phyloP scores from a whole-genome alignment of 2,329 filamentous ascomycete genomes.

The Sporothrix euskadiensis region DNA sequence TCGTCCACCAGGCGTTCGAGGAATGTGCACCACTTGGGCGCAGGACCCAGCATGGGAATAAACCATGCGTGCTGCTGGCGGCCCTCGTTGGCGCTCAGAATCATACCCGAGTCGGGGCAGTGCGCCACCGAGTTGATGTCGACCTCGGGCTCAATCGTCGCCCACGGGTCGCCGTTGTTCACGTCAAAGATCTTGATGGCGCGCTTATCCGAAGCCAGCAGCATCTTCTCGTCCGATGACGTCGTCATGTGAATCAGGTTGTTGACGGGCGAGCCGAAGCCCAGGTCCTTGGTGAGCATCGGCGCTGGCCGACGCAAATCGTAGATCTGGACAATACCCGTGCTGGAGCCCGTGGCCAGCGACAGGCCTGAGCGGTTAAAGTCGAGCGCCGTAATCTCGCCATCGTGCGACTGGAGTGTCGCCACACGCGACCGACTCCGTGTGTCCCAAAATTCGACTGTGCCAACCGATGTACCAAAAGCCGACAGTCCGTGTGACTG shows the following conservation, averaged over 20 bases:
- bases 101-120: constrained; percentile 90
- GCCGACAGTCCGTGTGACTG: constrained; percentile 85
- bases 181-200: constrained; percentile 98
- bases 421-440: constrained; percentile 80
- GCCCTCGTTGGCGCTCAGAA: constrained; percentile 95
- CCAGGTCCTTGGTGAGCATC: constrained; percentile 88
- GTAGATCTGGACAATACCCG: constrained; percentile 84
- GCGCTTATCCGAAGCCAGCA: constrained; percentile 88
- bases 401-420: constrained; percentile 66
- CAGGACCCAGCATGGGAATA: constrained; percentile 62
- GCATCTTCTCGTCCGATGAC: constrained; percentile 76
- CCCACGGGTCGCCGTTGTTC: constrained; percentile 82
- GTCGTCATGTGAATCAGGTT: constrained; percentile 74
- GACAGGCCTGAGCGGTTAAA: constrained; percentile 84
- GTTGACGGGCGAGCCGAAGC: constrained; percentile 89
- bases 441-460: constrained; percentile 95
- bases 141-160: constrained; percentile 89
- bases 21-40: constrained; percentile 94
- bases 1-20: constrained; percentile 97
- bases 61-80: constrained; percentile 81
- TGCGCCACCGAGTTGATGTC: constrained; percentile 94
- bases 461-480: constrained; percentile 93
- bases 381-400: constrained; percentile 81
- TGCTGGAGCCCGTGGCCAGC: constrained; percentile 82
- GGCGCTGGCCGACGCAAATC: constrained; percentile 87